Conservation (phyloP, 2,329 filamentous ascomycete genomes). For the Fusarium zealandicum region DNA sequence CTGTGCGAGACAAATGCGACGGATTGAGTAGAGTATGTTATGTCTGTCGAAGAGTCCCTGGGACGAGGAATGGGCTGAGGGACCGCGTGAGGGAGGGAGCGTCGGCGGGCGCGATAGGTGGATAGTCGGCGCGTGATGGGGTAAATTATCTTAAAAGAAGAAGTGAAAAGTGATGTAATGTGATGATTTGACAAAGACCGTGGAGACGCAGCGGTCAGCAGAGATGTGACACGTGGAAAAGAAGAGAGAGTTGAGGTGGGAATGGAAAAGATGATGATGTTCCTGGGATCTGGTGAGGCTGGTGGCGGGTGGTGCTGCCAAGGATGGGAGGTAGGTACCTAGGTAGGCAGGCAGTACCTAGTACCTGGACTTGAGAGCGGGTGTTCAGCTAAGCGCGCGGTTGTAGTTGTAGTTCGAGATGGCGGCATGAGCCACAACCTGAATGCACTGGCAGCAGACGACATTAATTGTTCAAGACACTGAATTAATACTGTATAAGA, state of each 20-base stretch:
- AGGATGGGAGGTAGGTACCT: not conserved
- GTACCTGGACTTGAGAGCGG: no score
- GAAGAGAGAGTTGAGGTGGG: conserved; percentile 1
- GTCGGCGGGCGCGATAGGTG: conserved; percentile 17
- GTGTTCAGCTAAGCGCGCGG: conserved; percentile 29
- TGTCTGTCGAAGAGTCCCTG: conserved; percentile 1
- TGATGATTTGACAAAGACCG: conserved; percentile 1
- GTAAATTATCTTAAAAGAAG: not conserved
- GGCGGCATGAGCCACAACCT: not conserved
- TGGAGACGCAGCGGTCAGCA: conserved; percentile 18
- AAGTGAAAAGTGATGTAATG: conserved; percentile 4
- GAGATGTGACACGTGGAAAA: conserved; percentile 20
- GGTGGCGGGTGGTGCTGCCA: conserved; percentile 27
- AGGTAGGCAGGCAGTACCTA: no score
- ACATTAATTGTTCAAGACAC: no score
- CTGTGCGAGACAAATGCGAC: not conserved
- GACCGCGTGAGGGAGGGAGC: conserved; percentile 28
- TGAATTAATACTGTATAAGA: no score
- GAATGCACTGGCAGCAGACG: no score
- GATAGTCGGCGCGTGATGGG: conserved; percentile 17
- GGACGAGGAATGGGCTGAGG: conserved; percentile 36
- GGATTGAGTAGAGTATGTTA: no score
- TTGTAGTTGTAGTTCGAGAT: conserved; percentile 30
- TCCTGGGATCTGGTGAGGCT: conserved; percentile 30
- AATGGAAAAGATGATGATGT: conserved; percentile 4